A percentile compares a stretch with the other conserved stretches of the same genome.
Conservation (phyloP, 139 green algal species). For the Protoeuglena noctilucae region DNA sequence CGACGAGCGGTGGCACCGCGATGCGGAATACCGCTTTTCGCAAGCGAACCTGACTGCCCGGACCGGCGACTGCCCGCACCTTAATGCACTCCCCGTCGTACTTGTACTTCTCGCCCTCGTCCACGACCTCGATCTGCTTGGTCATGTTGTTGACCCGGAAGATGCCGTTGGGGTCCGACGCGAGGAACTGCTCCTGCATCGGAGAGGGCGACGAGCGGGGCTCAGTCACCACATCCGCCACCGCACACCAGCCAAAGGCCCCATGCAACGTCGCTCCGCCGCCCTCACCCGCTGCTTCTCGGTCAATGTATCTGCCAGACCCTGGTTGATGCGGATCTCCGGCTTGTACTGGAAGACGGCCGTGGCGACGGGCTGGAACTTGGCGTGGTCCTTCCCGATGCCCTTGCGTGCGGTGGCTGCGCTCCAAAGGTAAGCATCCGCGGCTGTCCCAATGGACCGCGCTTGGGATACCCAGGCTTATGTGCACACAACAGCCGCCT, state of each 20-base stretch:
- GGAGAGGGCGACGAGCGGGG: neutral
- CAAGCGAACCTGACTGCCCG: too few species aligned
- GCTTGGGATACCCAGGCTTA: too few species aligned
- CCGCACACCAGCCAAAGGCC: neutral
- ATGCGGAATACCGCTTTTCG: too few species aligned
- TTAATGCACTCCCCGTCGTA: slow-evolving; percentile 82
- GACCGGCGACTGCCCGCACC: too few species aligned
- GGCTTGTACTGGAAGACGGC: slow-evolving; percentile 58
- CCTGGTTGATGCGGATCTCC: slow-evolving; percentile 67
- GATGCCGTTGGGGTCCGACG: slow-evolving; percentile 45
- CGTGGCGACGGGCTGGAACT: slow-evolving; percentile 89
- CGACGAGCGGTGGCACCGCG: too few species aligned
- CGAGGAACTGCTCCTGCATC: slow-evolving; percentile 56
- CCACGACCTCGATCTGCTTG: slow-evolving; percentile 35
- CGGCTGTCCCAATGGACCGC: too few species aligned
- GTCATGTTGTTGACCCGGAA: slow-evolving; percentile 63
- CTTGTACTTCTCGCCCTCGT: slow-evolving; percentile 51
- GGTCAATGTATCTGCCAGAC: slow-evolving; percentile 46
- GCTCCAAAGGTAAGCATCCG: too few species aligned
- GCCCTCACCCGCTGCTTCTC: slow-evolving; percentile 27
- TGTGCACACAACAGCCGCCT: too few species aligned
- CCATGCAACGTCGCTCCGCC: slow-evolving; percentile 4
- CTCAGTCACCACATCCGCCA: too few species aligned
- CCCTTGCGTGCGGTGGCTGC: slow-evolving; percentile 63
- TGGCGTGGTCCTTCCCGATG: slow-evolving; percentile 95